Evolutionary conservation across 805 yeast genomes (phyloP).

Genomic region (Ogataea pignaliae): DNA sequence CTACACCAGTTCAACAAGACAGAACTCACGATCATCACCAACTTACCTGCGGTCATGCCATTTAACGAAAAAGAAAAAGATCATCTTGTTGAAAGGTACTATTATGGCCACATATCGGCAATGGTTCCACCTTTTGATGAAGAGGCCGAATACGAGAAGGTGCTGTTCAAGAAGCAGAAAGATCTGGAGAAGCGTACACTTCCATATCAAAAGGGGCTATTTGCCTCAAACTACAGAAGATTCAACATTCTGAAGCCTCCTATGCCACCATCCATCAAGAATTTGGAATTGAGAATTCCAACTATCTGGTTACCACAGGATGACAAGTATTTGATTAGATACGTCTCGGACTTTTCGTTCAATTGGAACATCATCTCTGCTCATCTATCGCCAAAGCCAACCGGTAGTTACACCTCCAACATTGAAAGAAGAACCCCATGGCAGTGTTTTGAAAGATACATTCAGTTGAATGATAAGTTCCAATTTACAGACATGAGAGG

Average conservation of each 20-base stretch:
- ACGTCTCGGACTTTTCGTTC: conserved; percentile 81
- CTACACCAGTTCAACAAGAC: conserved; percentile 38
- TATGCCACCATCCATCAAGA: conserved; percentile 78
- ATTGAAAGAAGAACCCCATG: conserved; percentile 96
- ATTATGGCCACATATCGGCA: conserved; percentile 56
- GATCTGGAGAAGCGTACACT: conserved; percentile 38
- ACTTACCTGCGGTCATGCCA: conserved; percentile 44
- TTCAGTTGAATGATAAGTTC: conserved; percentile 85
- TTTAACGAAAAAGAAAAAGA: conserved; percentile 35
- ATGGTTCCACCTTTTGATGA: conserved; percentile 63
- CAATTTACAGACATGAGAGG: conserved; percentile 88
- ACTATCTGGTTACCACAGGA: conserved; percentile 97
- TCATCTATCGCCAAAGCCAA: conserved; percentile 62
- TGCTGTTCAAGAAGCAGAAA: conserved; percentile 44
- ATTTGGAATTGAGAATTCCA: conserved; percentile 80
- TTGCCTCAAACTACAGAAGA: conserved; percentile 49
- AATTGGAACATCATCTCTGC: conserved; percentile 93
- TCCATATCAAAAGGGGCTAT: conserved; percentile 50
- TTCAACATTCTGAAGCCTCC: conserved; percentile 78
- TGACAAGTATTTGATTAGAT: conserved; percentile 71
- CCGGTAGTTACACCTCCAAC: conserved; percentile 73
- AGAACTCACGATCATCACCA: conserved; percentile 44
- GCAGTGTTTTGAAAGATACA: conserved; percentile 97
- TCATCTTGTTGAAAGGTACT: conserved; percentile 26
- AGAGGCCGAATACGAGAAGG: conserved; percentile 53